Conservation (phyloP, 257 asterid genomes). For the Avicennia marina region DNA sequence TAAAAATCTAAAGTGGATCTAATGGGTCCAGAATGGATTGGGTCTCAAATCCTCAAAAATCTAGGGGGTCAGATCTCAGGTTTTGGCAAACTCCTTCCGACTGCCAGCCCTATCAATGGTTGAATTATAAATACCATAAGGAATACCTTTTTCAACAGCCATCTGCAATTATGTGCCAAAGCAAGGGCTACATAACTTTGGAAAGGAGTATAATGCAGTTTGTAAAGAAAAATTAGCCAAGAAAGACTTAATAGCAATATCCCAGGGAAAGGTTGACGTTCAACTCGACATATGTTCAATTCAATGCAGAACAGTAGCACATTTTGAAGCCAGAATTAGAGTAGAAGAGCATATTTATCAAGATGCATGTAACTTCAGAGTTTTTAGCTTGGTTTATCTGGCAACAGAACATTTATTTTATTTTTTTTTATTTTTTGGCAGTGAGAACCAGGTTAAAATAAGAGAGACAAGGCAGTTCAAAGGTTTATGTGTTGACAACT, state of each 20-base stretch:
- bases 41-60: too few relatives aligned
- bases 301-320: constrained; percentile 7
- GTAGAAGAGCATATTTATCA: background rate
- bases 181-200: background rate
- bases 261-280: background rate
- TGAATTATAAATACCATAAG: too few relatives aligned
- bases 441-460: constrained; percentile 3
- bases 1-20: too few relatives aligned
- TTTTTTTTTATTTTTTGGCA: too few relatives aligned
- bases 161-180: background rate
- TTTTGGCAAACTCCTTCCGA: too few relatives aligned
- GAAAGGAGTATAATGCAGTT: background rate
- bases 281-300: too few relatives aligned
- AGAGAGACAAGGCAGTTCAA: constrained; percentile 20
- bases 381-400: too few relatives aligned
- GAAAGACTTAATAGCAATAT: background rate
- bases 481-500: constrained; percentile 26
- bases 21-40: too few relatives aligned
- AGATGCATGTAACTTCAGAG: background rate
- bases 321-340: background rate
- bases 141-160: too few relatives aligned
- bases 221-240: background rate
- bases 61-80: too few relatives aligned
- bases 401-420: too few relatives aligned
- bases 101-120: too few relatives aligned